phyloP scores from a whole-genome alignment of 306 rosid genomes.

The Canavalia gladiata region DNA sequence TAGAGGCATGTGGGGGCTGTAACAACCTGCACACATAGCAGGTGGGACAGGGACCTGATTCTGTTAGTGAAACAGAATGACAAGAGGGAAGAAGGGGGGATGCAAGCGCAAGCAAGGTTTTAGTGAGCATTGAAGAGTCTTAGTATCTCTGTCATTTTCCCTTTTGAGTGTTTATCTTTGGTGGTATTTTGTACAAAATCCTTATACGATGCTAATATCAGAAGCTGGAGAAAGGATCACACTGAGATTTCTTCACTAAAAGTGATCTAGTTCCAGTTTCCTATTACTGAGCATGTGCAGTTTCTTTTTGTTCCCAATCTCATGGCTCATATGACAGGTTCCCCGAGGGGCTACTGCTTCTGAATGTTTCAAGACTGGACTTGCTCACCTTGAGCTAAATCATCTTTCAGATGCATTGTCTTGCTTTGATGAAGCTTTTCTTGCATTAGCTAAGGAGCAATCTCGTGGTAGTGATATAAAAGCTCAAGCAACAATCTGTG shows the following conservation, averaged over 20 bases:
- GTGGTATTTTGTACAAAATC: slow-evolving; percentile 17
- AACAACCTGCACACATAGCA: slow-evolving; percentile 1
- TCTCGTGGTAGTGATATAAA: slow-evolving; percentile 98
- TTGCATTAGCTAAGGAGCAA: slow-evolving; percentile 91
- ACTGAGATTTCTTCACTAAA: slow-evolving; percentile 23
- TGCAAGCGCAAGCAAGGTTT: slow-evolving; percentile 14
- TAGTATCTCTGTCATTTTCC: neutral
- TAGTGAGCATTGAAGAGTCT: slow-evolving; percentile 23
- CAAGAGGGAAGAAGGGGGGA: neutral
- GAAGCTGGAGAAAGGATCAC: slow-evolving; percentile 26
- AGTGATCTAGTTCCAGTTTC: slow-evolving; percentile 40
- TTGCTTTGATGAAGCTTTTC: slow-evolving; percentile 96
- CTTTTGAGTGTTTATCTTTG: slow-evolving; percentile 16
- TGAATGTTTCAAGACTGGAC: slow-evolving; percentile 93
- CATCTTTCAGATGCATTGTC: slow-evolving; percentile 95
- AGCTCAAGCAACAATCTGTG: slow-evolving; percentile 97
- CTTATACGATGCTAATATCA: slow-evolving; percentile 1
- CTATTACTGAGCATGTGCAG: slow-evolving; percentile 6
- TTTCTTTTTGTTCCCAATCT: slow-evolving; percentile 40
- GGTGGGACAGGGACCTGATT: slow-evolving; percentile 26
- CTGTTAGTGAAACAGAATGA: neutral
- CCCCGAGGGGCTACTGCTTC: slow-evolving; percentile 95
- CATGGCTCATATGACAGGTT: slow-evolving; percentile 67
- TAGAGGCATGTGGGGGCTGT: slow-evolving; percentile 21
- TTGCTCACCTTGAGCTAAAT: slow-evolving; percentile 95